A percentile compares a stretch with the other conserved stretches of the same genome.
Evolutionary conservation across 345 rosid genomes (phyloP).

Genomic region (Pistacia vera): DNA sequence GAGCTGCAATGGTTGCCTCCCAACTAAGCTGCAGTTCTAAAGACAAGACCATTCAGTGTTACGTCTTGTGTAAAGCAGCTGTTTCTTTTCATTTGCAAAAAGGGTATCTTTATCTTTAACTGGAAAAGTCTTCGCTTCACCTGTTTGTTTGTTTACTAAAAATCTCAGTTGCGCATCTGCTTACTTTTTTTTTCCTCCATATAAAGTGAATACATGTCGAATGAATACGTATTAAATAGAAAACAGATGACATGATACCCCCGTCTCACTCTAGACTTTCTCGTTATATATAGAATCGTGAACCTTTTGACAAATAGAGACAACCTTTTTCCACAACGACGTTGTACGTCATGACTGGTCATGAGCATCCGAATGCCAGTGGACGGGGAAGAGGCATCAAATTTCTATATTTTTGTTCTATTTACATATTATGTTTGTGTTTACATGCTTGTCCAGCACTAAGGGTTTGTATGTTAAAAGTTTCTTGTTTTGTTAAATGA

Average conservation of each 20-base stretch:
- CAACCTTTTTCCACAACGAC: no score
- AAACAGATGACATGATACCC: no score
- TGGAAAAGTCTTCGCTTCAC: no score
- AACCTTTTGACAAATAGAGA: neutral
- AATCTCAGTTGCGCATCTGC: no score
- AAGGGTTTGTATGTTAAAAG: neutral
- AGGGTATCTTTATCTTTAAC: neutral
- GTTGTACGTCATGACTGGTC: neutral
- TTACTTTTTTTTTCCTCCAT: no score
- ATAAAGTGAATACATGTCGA: no score
- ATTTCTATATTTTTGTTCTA: neutral
- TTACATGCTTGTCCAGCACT: neutral
- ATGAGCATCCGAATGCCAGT: neutral
- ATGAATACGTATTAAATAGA: no score
- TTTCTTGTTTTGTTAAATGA: neutral
- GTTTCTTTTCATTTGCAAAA: neutral
- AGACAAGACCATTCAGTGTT: neutral
- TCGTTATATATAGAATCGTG: neutral
- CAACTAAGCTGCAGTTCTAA: slow-evolving; percentile 18
- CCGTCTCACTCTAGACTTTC: no score
- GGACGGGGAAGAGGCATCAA: neutral
- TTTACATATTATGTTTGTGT: neutral
- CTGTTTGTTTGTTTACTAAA: no score
- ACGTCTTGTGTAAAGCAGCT: neutral
- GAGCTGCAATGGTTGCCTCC: slow-evolving; percentile 67